Evolutionary conservation across 176 grass and related monocot species (phyloP).

Genomic region (Phragmites australis): DNA sequence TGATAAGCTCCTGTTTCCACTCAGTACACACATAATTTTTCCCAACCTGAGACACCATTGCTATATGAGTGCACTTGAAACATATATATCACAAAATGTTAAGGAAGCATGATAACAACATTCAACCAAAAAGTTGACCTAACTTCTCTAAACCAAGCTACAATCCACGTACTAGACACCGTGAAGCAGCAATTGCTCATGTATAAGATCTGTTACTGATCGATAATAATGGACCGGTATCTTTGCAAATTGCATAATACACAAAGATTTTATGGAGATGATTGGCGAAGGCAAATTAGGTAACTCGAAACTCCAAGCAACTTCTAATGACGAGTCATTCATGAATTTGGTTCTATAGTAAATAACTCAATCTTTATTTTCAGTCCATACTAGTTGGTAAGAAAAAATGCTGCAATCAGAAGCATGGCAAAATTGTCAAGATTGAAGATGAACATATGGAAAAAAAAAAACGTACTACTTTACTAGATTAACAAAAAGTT

Average conservation of each 20-base stretch:
- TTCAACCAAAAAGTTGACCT: constrained; percentile 7
- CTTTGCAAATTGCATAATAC: background rate
- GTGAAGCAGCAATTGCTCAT: constrained; percentile 6
- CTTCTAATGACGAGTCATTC: background rate
- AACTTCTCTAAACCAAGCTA: background rate
- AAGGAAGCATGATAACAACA: background rate
- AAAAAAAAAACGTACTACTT: background rate
- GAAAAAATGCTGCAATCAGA: background rate
- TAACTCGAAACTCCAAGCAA: background rate
- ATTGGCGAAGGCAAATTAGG: background rate
- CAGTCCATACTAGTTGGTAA: background rate
- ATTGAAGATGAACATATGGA: background rate
- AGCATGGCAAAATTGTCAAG: background rate
- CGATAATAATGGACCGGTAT: constrained; percentile 3
- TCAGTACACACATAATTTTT: constrained; percentile 72
- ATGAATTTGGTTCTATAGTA: background rate
- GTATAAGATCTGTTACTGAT: background rate
- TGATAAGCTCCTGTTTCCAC: constrained; percentile 90
- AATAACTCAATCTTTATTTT: background rate
- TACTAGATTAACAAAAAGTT: background rate
- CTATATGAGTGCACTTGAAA: constrained; percentile 24
- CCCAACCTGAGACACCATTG: constrained; percentile 65
- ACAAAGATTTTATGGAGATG: constrained; percentile 7
- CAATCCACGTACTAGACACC: background rate
- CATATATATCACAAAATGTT: constrained; percentile 14